Percentiles rank a stretch among this genome's conserved stretches.
Evolutionary conservation across 1,284 basidiomycete genomes (phyloP).

Genomic region (Hymenochaete sp.): DNA sequence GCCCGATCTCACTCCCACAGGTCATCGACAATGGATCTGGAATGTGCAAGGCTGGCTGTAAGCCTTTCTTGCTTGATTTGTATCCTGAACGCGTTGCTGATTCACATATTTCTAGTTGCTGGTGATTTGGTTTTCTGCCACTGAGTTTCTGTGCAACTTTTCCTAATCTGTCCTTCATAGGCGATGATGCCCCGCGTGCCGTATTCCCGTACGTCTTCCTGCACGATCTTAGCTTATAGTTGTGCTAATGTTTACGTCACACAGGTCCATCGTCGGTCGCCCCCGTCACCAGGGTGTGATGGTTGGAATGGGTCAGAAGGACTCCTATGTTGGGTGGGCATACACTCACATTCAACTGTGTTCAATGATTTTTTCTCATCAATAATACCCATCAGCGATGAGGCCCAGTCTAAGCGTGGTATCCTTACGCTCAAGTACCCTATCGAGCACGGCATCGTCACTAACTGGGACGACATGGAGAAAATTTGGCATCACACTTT

Average conservation of each 20-base stretch:
- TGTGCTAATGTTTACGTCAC: constrained; percentile 2
- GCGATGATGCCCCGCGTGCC: constrained; percentile 71
- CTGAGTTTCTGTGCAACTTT: background rate
- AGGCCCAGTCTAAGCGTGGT: constrained; percentile 95
- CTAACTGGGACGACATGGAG: constrained; percentile 97
- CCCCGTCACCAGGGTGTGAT: constrained; percentile 91
- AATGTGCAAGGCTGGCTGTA: constrained; percentile 65
- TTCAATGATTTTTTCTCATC: constrained; percentile 19
- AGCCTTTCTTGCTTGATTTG: constrained; percentile 20
- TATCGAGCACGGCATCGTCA: constrained; percentile 81
- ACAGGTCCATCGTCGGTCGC: constrained; percentile 85
- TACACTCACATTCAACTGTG: constrained; percentile 5
- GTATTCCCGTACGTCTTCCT: constrained; percentile 51
- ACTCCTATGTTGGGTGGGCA: constrained; percentile 81
- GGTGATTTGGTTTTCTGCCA: constrained; percentile 23
- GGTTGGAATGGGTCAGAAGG: constrained; percentile 85
- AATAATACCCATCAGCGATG: constrained; percentile 47
- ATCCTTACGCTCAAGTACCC: constrained; percentile 89
- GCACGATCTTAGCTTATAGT: background rate
- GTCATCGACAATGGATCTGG: constrained; percentile 60
- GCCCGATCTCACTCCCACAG: constrained; percentile 21
- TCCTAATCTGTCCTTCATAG: constrained; percentile 27
- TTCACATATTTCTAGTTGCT: constrained; percentile 25
- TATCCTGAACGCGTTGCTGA: constrained; percentile 14
- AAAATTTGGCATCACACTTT: constrained; percentile 94